Evolutionary conservation across 2,329 filamentous ascomycete genomes (phyloP).

Genomic region (Pochonia chlamydosporia): DNA sequence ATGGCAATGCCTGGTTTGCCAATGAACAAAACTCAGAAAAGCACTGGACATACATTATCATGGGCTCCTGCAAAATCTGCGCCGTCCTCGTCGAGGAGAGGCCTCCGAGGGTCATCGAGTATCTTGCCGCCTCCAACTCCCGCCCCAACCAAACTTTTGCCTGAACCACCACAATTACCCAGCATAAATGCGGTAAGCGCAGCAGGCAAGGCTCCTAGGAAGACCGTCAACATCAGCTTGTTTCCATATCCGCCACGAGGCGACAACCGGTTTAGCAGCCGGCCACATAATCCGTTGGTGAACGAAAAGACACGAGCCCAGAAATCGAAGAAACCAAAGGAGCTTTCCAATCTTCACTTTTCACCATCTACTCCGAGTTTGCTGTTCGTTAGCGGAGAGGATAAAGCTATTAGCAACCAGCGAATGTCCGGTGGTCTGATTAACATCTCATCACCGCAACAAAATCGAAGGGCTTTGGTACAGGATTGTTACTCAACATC

Average conservation of each 20-base stretch:
- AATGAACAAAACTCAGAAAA: constrained; percentile 65
- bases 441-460: constrained; percentile 74
- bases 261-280: constrained; percentile 50
- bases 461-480: constrained; percentile 86
- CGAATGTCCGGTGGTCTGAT: constrained; percentile 70
- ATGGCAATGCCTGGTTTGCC: constrained; percentile 70
- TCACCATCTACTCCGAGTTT: constrained; percentile 60
- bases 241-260: constrained; percentile 85
- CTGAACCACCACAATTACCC: constrained; percentile 50
- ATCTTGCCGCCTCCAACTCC: constrained; percentile 47
- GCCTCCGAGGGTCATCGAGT: constrained; percentile 54
- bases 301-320: constrained; percentile 43
- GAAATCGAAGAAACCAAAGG: constrained; percentile 52
- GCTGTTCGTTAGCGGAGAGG: constrained; percentile 72
- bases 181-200: constrained; percentile 52
- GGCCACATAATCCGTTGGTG: constrained; percentile 56
- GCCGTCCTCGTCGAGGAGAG: constrained; percentile 48
- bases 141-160: constrained; percentile 46
- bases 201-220: constrained; percentile 67
- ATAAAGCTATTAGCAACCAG: constrained; percentile 62
- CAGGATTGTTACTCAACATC: constrained; percentile 90
- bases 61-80: constrained; percentile 30
- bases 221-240: constrained; percentile 87
- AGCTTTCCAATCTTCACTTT: constrained; percentile 44
- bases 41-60: constrained; percentile 43